Conservation (phyloP, 2,329 filamentous ascomycete genomes). For the Penicillium polonicum region DNA sequence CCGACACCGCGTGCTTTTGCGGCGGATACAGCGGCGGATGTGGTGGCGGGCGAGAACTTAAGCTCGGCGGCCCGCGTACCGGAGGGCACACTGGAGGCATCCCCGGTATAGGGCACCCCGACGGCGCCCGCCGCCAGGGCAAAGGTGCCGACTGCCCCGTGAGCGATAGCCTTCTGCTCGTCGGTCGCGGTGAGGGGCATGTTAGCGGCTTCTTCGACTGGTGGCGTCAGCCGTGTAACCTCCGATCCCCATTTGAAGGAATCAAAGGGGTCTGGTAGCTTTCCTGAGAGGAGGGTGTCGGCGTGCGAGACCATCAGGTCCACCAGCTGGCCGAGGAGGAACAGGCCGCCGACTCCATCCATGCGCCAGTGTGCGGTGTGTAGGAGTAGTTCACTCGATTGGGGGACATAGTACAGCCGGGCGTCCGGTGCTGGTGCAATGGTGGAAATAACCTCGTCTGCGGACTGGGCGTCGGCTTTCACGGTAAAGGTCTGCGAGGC, state of each 20-base stretch:
- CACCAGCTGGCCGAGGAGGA: conserved; percentile 24
- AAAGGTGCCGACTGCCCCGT: conserved; percentile 18
- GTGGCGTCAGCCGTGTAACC: conserved; percentile 18
- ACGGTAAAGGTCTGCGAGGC: conserved; percentile 16
- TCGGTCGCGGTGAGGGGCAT: conserved; percentile 8
- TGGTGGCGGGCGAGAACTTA: conserved; percentile 18
- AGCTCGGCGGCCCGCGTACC: conserved; percentile 19
- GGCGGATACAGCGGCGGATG: conserved; percentile 18
- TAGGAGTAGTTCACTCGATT: conserved; percentile 9
- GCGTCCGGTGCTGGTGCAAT: conserved; percentile 9
- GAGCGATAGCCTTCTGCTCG: conserved; percentile 13
- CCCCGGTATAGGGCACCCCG: conserved; percentile 23
- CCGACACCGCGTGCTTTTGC: conserved; percentile 20
- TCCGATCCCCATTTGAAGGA: conserved; percentile 31
- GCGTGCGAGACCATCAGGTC: conserved; percentile 11
- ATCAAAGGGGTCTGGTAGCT: conserved; percentile 18
- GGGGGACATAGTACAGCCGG: conserved; percentile 14
- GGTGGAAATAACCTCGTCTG: conserved; percentile 10
- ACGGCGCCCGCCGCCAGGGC: conserved; percentile 20
- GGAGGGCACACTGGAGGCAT: conserved; percentile 16
- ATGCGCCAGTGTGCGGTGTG: conserved; percentile 31
- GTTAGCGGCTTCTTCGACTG: conserved; percentile 25
- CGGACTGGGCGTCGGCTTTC: conserved; percentile 1
- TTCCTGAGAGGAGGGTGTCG: conserved; percentile 12
- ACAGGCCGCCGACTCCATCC: conserved; percentile 28